These are phyloP conservation scores for Phaeodactylum tricornutum DNA, from an alignment of 108 stramenopile genomes.

Conservation along the genomic window DNA sequence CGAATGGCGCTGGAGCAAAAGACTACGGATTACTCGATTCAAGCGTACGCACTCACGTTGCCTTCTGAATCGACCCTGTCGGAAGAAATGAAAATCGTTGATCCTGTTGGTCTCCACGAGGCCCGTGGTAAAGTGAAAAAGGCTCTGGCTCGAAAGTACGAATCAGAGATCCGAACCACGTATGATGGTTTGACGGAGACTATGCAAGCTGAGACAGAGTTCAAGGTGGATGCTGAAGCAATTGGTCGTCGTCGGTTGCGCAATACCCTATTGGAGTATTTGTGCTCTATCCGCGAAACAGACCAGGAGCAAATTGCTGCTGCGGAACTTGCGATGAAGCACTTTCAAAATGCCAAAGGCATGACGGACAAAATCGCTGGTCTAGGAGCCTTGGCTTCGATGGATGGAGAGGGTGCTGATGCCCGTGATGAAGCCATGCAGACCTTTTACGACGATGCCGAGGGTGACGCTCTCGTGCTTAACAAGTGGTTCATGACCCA, in stretches of 20 bases:
- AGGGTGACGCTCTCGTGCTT: slow-evolving; percentile 62
- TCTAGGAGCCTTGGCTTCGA: slow-evolving; percentile 51
- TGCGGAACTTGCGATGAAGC: slow-evolving; percentile 42
- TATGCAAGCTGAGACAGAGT: slow-evolving; percentile 31
- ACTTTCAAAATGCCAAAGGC: slow-evolving; percentile 62
- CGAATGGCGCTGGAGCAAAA: slow-evolving; percentile 31
- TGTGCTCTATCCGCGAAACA: slow-evolving; percentile 52
- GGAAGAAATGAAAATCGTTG: slow-evolving; percentile 56
- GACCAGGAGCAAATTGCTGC: slow-evolving; percentile 48
- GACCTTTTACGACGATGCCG: slow-evolving; percentile 72
- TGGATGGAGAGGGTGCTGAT: slow-evolving; percentile 53
- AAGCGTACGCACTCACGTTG: slow-evolving; percentile 74
- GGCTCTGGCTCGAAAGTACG: slow-evolving; percentile 50
- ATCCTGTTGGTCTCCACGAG: slow-evolving; percentile 63
- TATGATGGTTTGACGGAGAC: slow-evolving; percentile 57
- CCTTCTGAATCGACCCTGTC: slow-evolving; percentile 71
- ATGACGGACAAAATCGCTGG: slow-evolving; percentile 94
- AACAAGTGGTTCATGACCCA: slow-evolving; percentile 91
- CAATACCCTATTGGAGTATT: slow-evolving; percentile 67
- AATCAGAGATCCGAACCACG: slow-evolving; percentile 32
- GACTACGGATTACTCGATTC: slow-evolving; percentile 57
- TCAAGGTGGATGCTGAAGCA: slow-evolving; percentile 53
- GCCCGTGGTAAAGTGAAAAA: slow-evolving; percentile 55
- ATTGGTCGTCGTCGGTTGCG: slow-evolving; percentile 67
- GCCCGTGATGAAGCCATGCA: slow-evolving; percentile 43